phyloP scores from a whole-genome alignment of 345 rosid species.

The Clarkia xantiana region DNA sequence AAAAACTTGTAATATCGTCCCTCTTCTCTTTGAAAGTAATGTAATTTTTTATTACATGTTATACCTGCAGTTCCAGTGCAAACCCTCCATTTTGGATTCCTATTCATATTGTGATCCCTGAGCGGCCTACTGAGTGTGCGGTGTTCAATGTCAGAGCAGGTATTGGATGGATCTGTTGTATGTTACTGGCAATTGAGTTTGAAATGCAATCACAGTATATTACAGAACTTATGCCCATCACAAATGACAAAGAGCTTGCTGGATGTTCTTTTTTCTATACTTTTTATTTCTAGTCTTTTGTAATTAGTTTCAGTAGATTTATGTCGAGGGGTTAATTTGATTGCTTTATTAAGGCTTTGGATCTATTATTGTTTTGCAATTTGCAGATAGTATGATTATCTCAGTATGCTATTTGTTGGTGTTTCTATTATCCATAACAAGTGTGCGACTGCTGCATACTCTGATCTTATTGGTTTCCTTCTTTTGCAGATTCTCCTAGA shows the following conservation, averaged over 20 bases:
- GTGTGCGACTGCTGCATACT: not conserved
- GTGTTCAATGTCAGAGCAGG: constrained; percentile 95
- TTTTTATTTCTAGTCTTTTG: no score
- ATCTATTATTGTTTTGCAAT: no score
- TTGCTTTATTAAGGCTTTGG: no score
- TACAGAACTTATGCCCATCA: no score
- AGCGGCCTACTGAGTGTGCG: constrained; percentile 87
- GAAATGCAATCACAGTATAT: no score
- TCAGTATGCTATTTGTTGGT: no score
- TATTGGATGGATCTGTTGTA: constrained; percentile 12
- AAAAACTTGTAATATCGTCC: not conserved
- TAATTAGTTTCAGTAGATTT: no score
- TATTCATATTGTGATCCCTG: constrained; percentile 86
- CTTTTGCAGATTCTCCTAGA: constrained; percentile 79
- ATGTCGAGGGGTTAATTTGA: no score
- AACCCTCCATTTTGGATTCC: constrained; percentile 98
- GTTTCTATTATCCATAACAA: no score
- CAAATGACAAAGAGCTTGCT: no score
- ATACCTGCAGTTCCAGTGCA: constrained; percentile 56
- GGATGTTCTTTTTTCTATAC: no score
- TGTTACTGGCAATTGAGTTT: not conserved
- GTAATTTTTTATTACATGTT: constrained; percentile 1
- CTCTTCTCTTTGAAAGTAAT: not conserved
- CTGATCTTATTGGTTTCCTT: constrained; percentile 4
- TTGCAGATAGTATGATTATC: no score